Conservation (phyloP, 345 rosid genomes). For the Ceriops zippeliana region DNA sequence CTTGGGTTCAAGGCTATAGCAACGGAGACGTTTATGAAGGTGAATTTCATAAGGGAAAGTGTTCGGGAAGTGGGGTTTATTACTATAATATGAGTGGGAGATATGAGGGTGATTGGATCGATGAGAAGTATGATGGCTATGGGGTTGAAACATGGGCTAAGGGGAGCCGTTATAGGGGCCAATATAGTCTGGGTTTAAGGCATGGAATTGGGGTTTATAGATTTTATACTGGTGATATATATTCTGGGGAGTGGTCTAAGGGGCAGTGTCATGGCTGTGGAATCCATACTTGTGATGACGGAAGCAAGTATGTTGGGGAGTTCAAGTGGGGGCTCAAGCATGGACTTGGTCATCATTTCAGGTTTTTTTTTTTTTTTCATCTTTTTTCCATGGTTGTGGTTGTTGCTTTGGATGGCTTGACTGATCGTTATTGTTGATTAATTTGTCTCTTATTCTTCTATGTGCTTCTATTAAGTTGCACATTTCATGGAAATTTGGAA, state of each 20-base stretch:
- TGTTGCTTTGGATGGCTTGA: too few species aligned
- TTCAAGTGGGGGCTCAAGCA: slow-evolving; percentile 93
- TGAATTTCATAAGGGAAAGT: slow-evolving; percentile 71
- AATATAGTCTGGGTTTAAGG: slow-evolving; percentile 77
- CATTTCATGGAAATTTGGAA: too few species aligned
- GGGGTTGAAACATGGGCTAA: slow-evolving; percentile 89
- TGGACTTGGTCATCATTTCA: slow-evolving; percentile 81
- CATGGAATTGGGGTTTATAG: slow-evolving; percentile 80
- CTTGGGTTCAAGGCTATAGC: slow-evolving; percentile 63
- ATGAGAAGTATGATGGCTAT: slow-evolving; percentile 74
- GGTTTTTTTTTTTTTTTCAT: slow-evolving; percentile 36
- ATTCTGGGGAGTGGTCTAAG: slow-evolving; percentile 85
- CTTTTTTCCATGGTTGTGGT: too few species aligned
- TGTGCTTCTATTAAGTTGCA: background rate
- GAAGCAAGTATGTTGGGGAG: slow-evolving; percentile 70
- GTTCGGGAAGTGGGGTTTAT: slow-evolving; percentile 82
- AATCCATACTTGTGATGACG: slow-evolving; percentile 73
- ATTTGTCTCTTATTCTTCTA: too few species aligned
- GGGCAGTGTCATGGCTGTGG: slow-evolving; percentile 90
- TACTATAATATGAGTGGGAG: slow-evolving; percentile 65
- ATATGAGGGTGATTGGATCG: slow-evolving; percentile 86
- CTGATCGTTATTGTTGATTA: background rate
- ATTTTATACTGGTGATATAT: slow-evolving; percentile 75
- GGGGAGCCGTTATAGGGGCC: slow-evolving; percentile 82
- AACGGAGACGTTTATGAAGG: slow-evolving; percentile 85